Evolutionary conservation across 495 filamentous ascomycete species (phyloP).

Genomic region (Glonium stellatum): DNA sequence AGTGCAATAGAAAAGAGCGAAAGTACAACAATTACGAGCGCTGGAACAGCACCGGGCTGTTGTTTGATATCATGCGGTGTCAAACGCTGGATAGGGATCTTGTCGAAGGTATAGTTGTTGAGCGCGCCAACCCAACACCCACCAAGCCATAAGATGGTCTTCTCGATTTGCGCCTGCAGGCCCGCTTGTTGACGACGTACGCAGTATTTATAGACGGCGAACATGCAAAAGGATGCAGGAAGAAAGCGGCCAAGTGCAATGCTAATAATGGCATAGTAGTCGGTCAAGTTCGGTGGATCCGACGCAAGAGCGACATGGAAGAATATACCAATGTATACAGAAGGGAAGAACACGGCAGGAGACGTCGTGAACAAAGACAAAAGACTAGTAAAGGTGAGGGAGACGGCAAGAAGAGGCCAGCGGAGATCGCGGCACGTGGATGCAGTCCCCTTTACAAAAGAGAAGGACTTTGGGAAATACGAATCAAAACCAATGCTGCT

Average conservation of each 20-base stretch:
- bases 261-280: slow-evolving; percentile 41
- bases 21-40: slow-evolving; percentile 36
- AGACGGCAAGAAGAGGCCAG: slow-evolving; percentile 38
- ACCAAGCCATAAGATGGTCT: slow-evolving; percentile 41
- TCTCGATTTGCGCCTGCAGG: slow-evolving; percentile 40
- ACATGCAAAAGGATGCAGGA: slow-evolving; percentile 37
- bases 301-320: slow-evolving; percentile 40
- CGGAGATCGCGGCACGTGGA: slow-evolving; percentile 38
- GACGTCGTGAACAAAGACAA: slow-evolving; percentile 40
- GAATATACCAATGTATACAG: slow-evolving; percentile 36
- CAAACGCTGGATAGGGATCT: slow-evolving; percentile 39
- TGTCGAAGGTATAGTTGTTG: slow-evolving; percentile 44
- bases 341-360: slow-evolving; percentile 38
- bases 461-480: slow-evolving; percentile 39
- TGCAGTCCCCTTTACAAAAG: slow-evolving; percentile 35
- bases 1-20: slow-evolving; percentile 38
- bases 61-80: slow-evolving; percentile 39
- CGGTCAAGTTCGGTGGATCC: slow-evolving; percentile 35
- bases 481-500: slow-evolving; percentile 35
- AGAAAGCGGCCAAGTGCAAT: slow-evolving; percentile 38
- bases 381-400: slow-evolving; percentile 35
- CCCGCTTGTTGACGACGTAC: slow-evolving; percentile 38
- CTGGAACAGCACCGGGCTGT: slow-evolving; percentile 39
- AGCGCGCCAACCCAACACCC: slow-evolving; percentile 38
- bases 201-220: slow-evolving; percentile 37